Evolutionary conservation across 768 basidiomycete genomes (phyloP).

Genomic region (Tulasnella sp.): DNA sequence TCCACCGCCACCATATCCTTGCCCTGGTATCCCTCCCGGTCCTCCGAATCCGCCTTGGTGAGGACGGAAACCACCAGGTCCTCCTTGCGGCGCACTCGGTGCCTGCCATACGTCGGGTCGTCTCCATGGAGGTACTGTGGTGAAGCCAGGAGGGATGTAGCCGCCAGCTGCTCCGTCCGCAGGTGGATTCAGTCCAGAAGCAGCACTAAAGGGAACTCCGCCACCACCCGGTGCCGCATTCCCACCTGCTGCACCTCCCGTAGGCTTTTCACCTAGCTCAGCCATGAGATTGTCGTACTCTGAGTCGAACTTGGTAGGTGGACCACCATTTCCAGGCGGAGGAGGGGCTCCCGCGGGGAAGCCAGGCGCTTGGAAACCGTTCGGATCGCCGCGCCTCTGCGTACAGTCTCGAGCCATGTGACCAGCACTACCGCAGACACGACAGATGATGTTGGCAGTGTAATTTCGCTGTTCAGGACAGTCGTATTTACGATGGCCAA

Average conservation of each 20-base stretch:
- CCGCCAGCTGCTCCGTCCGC: constrained; percentile 30
- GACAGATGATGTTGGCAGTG: constrained; percentile 98
- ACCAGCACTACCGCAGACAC: constrained; percentile 93
- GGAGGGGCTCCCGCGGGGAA: constrained; percentile 5
- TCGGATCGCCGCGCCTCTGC: constrained; percentile 74
- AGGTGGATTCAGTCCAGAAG: constrained; percentile 28
- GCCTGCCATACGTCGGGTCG: constrained; percentile 69
- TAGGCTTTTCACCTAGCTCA: constrained; percentile 81
- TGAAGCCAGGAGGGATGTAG: constrained; percentile 48
- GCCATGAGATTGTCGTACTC: constrained; percentile 98
- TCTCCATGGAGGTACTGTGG: constrained; percentile 83
- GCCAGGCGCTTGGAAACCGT: constrained; percentile 26
- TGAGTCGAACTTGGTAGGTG: constrained; percentile 76
- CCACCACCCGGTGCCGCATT: constrained; percentile 22
- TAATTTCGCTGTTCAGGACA: constrained; percentile 98
- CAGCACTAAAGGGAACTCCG: constrained; percentile 37
- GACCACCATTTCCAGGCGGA: constrained; percentile 30
- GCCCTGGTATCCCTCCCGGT: constrained; percentile 11
- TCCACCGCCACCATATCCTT: constrained; percentile 31
- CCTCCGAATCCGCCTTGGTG: constrained; percentile 35
- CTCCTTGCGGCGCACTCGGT: constrained; percentile 31
- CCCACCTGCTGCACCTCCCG: constrained; percentile 44
- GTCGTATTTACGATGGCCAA: constrained; percentile 97
- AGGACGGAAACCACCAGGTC: constrained; percentile 54
- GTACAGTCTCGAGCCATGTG: constrained; percentile 99